These are phyloP conservation scores for Immersiporthe knoxdaviesiana DNA, from an alignment of 2,329 filamentous ascomycete genomes.

Conservation along the genomic window DNA sequence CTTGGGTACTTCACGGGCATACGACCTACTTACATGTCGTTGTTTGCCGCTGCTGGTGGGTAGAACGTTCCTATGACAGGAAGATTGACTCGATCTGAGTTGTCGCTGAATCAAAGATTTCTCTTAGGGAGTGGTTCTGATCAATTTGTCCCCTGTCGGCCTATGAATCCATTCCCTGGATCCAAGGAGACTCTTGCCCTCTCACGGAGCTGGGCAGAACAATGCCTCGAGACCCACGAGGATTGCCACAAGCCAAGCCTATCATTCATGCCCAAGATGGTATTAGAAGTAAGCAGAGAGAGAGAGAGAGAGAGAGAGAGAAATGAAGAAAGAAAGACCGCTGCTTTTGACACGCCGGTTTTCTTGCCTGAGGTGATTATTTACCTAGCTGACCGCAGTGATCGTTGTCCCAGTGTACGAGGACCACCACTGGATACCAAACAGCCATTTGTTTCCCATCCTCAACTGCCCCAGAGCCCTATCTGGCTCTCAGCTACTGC, in stretches of 20 bases:
- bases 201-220: neutral
- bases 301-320: neutral
- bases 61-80: neutral
- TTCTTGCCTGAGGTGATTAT: neutral
- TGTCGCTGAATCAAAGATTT: neutral
- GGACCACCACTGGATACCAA: neutral
- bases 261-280: neutral
- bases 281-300: slow-evolving; percentile 1
- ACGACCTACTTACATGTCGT: neutral
- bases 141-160: neutral
- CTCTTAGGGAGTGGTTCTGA: neutral
- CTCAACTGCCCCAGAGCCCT: neutral
- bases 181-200: neutral
- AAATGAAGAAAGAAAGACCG: too few species aligned
- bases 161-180: neutral
- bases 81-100: neutral
- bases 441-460: neutral
- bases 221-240: neutral
- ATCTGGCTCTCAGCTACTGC: slow-evolving; percentile 19
- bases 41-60: neutral
- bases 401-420: neutral
- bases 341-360: too few species aligned
- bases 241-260: slow-evolving; percentile 1
- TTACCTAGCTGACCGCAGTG: neutral
- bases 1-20: neutral